Conservation (phyloP, 2,329 filamentous ascomycete genomes). For the Aureobasidium zeae region DNA sequence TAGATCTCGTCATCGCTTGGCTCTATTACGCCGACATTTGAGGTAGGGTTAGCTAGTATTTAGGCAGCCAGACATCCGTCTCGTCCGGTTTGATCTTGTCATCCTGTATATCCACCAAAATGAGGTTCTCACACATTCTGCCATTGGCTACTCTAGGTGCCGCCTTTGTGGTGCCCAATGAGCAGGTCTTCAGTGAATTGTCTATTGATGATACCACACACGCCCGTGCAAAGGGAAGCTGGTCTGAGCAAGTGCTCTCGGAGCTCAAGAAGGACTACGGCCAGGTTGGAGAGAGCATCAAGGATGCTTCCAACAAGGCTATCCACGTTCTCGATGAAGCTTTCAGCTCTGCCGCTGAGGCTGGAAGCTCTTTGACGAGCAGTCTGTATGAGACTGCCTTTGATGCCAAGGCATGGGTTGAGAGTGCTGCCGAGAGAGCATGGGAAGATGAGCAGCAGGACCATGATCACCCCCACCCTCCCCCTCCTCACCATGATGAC, state of each 20-base stretch:
- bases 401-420: conserved; percentile 41
- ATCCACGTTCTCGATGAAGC: conserved; percentile 38
- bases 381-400: conserved; percentile 36
- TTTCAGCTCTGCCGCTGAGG: conserved; percentile 33
- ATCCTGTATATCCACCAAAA: conserved; percentile 25
- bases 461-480: conserved; percentile 27
- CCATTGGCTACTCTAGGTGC: conserved; percentile 42
- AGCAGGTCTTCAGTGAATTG: conserved; percentile 38
- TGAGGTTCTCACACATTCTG: conserved; percentile 42
- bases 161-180: conserved; percentile 46
- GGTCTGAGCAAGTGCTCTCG: conserved; percentile 25
- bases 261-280: conserved; percentile 28
- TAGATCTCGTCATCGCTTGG: conserved; percentile 15
- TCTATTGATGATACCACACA: conserved; percentile 30
- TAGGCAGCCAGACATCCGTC: conserved; percentile 16
- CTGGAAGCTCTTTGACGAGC: conserved; percentile 31
- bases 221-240: conserved; percentile 24
- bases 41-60: background rate
- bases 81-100: background rate
- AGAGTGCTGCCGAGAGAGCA: conserved; percentile 26
- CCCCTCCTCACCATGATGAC: conserved; percentile 23
- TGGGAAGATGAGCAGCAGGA: conserved; percentile 26
- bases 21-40: conserved; percentile 13
- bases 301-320: conserved; percentile 20
- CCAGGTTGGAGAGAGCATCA: conserved; percentile 19